Evolutionary conservation across 805 yeast species (phyloP), one percentile per base, ranked within the genome.

Genomic region (Torulaspora microellipsoides): DNA sequence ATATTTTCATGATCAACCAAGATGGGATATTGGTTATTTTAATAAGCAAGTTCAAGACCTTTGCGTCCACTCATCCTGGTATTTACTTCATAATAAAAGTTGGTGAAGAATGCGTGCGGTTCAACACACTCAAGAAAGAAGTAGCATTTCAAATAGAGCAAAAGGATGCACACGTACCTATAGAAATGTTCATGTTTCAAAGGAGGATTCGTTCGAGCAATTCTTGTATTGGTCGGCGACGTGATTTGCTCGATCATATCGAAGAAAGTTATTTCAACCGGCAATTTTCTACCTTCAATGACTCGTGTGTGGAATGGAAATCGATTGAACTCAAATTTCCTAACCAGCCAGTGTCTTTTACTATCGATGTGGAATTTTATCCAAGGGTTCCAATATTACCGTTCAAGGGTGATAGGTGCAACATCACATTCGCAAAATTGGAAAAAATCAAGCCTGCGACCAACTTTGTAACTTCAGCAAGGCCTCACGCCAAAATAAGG

Each of bases 351-450:
- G n/a, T 49, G 14, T 13, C 32, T 8, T 36, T 48, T 12, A 7
- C 30, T 4, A 13, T 51, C 4, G 54, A 52, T 27, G 17, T 52
- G 9, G 58, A 54, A 33, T 54, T 47, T 30, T 54, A 52, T 36
- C 56, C 54, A 3, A 29, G 35, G 3, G 30, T 45, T 9, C 53
- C 55, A 3, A 28, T 52, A 9, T 25, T 51, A 32, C 58, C 58
- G 14, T n/a, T 31, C 12, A 43, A 43, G 40, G 14, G 27, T 27
- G 34, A 14, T 14, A 12, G 17, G 38, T 34, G 36, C 34, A 25
- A 41, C 42, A 17, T 32, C 42, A 30, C 43, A 25, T 5, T 20
- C 7, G 25, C 25, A 20, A 7, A 20, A 20, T 20, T 8, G 8
- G 11, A 9, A 8, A 25, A 11, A 10, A 8, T 8, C 30, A n/a